Percentiles rank a stretch among this genome's conserved stretches.
Evolutionary conservation across 1,284 basidiomycete species (phyloP).

Genomic region (Boletus sp.): DNA sequence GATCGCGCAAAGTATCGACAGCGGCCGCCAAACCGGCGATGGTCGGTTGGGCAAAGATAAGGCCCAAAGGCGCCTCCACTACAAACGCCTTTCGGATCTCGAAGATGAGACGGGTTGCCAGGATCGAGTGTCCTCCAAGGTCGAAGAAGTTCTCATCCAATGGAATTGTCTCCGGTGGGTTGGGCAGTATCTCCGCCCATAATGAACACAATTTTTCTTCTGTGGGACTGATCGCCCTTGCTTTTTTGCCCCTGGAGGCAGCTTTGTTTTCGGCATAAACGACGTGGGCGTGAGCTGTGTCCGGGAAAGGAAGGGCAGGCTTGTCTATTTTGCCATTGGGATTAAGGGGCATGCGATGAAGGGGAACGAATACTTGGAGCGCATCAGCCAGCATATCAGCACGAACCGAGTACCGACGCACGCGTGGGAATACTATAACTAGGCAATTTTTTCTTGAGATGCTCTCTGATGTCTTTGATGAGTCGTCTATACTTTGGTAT

Average conservation of each 20-base stretch:
- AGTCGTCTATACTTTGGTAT: slow-evolving; percentile 81
- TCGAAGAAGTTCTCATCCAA: slow-evolving; percentile 98
- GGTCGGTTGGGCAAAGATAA: slow-evolving; percentile 92
- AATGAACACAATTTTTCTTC: slow-evolving; percentile 79
- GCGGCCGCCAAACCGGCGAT: slow-evolving; percentile 77
- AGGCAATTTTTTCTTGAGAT: slow-evolving; percentile 96
- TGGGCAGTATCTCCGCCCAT: slow-evolving; percentile 84
- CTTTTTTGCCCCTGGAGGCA: slow-evolving; percentile 23
- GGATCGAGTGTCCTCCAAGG: slow-evolving; percentile 96
- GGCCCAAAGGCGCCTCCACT: slow-evolving; percentile 86
- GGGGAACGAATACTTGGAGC: slow-evolving; percentile 82
- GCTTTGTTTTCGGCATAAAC: slow-evolving; percentile 36
- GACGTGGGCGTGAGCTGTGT: slow-evolving; percentile 76
- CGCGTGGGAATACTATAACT: slow-evolving; percentile 86
- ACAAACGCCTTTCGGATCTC: slow-evolving; percentile 94
- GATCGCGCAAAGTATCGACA: slow-evolving; percentile 74
- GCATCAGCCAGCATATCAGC: slow-evolving; percentile 9
- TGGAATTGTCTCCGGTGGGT: slow-evolving; percentile 74
- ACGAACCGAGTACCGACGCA: slow-evolving; percentile 47
- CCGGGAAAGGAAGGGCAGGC: slow-evolving; percentile 96
- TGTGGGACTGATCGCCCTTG: slow-evolving; percentile 56
- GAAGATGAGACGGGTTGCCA: slow-evolving; percentile 95
- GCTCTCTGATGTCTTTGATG: slow-evolving; percentile 92
- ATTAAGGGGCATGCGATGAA: slow-evolving; percentile 94
- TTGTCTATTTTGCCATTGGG: slow-evolving; percentile 99